These are phyloP conservation scores for Spencermartinsiella europaea DNA, from an alignment of 805 yeast genomes.

Conservation along the genomic window DNA sequence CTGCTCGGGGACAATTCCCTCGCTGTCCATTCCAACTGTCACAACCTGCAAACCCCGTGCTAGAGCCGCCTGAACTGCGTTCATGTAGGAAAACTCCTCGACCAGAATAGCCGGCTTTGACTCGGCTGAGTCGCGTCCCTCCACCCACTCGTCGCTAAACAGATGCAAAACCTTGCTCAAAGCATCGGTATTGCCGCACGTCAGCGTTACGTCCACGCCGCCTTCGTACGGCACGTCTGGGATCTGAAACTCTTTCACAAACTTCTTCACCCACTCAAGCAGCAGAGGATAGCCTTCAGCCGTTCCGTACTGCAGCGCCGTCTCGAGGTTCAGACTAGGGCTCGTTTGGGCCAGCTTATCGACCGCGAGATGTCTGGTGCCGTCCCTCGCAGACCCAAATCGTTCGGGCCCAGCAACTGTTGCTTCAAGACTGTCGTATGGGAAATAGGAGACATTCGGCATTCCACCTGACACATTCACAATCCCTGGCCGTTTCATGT, in stretches of 20 bases:
- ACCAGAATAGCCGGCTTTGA: slow-evolving; percentile 44
- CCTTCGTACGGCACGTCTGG: slow-evolving; percentile 33
- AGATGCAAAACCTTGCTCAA: slow-evolving; percentile 78
- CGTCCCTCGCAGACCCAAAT: not conserved
- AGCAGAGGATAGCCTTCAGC: slow-evolving; percentile 80
- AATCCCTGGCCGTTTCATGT: slow-evolving; percentile 66
- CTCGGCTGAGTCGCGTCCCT: slow-evolving; percentile 21
- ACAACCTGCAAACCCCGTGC: slow-evolving; percentile 64
- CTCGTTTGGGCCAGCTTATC: slow-evolving; percentile 44
- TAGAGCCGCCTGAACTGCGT: slow-evolving; percentile 73
- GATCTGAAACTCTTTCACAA: slow-evolving; percentile 33
- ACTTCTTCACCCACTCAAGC: slow-evolving; percentile 62
- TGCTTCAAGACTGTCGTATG: slow-evolving; percentile 71
- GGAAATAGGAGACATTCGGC: slow-evolving; percentile 87
- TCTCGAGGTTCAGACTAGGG: slow-evolving; percentile 48
- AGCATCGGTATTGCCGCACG: slow-evolving; percentile 82
- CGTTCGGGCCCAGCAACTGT: slow-evolving; percentile 48
- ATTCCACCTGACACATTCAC: slow-evolving; percentile 75
- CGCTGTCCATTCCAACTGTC: slow-evolving; percentile 72
- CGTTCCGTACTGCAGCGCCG: slow-evolving; percentile 81
- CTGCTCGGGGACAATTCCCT: slow-evolving; percentile 71
- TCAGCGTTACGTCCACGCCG: slow-evolving; percentile 66
- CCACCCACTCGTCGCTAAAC: slow-evolving; percentile 69
- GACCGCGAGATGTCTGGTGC: slow-evolving; percentile 7
- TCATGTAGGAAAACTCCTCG: slow-evolving; percentile 76